phyloP scores from a whole-genome alignment of 371 early-diverging fungal species.

The Mortierella sp. region DNA sequence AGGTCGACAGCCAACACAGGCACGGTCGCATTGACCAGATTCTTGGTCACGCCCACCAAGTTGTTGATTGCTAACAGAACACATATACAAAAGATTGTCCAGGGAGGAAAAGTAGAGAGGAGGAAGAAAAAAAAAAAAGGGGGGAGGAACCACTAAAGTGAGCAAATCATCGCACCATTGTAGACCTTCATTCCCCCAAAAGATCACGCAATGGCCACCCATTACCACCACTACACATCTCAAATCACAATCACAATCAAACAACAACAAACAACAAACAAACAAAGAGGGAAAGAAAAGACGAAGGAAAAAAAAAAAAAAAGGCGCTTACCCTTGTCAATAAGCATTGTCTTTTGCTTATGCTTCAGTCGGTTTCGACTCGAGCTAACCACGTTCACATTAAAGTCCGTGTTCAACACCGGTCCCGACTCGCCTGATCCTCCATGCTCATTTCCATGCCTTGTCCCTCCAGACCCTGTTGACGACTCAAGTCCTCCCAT shows the following conservation, averaged over 20 bases:
- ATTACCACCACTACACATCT: too few species aligned
- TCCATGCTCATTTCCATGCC: slow-evolving; percentile 52
- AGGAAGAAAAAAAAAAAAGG: neutral
- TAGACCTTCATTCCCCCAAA: too few species aligned
- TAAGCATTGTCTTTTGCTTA: slow-evolving; percentile 73
- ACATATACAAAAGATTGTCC: neutral
- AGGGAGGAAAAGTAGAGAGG: neutral
- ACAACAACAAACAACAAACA: too few species aligned
- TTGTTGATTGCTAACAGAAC: slow-evolving; percentile 62
- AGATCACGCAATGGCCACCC: too few species aligned
- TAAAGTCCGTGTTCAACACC: slow-evolving; percentile 28
- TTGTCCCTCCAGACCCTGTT: slow-evolving; percentile 26
- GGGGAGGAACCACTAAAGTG: too few species aligned
- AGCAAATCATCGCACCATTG: too few species aligned
- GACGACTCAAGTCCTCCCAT: slow-evolving; percentile 7
- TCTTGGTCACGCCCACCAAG: slow-evolving; percentile 63
- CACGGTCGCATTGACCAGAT: slow-evolving; percentile 61
- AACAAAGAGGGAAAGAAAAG: neutral
- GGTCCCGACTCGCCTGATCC: slow-evolving; percentile 25
- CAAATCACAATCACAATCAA: too few species aligned
- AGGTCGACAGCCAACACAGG: slow-evolving; percentile 79
- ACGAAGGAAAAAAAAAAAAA: neutral
- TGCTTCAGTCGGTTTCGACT: slow-evolving; percentile 69
- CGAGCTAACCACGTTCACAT: slow-evolving; percentile 51
- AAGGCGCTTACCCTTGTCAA: slow-evolving; percentile 69